Evolutionary conservation across 768 basidiomycete genomes (phyloP).

Genomic region (Kwoniella pini): DNA sequence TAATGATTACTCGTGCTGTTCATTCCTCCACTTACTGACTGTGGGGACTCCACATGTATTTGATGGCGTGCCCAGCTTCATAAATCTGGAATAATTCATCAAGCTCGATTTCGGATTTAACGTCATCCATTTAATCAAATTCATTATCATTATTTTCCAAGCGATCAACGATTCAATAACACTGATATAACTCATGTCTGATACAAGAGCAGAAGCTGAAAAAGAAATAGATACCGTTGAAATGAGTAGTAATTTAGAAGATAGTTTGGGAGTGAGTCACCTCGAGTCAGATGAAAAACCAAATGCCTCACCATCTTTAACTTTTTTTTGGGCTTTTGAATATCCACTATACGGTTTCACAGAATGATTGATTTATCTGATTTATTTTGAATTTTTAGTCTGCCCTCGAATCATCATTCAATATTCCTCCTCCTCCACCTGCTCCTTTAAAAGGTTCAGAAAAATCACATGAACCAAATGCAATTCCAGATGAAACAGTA

Average conservation of each 20-base stretch:
- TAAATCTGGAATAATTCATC: constrained; percentile 6
- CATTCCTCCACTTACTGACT: not conserved
- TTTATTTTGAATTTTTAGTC: constrained; percentile 30
- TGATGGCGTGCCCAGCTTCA: not conserved
- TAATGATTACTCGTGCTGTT: not conserved
- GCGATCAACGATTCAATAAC: not conserved
- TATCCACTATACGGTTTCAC: too few relatives aligned
- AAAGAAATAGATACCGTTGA: constrained; percentile 34
- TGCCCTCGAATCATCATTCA: constrained; percentile 32
- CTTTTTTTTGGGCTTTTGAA: too few relatives aligned
- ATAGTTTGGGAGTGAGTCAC: constrained; percentile 58
- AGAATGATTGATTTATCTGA: too few relatives aligned
- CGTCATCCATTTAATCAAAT: constrained; percentile 4
- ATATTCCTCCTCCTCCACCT: constrained; percentile 32
- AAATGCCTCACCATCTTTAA: too few relatives aligned
- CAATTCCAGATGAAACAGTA: constrained; percentile 24
- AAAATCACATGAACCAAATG: constrained; percentile 7
- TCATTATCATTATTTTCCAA: not conserved
- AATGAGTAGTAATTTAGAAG: constrained; percentile 42
- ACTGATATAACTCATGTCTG: constrained; percentile 37
- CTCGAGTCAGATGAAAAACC: too few relatives aligned
- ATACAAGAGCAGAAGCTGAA: constrained; percentile 39
- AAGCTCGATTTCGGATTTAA: not conserved
- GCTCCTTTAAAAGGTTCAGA: constrained; percentile 46
- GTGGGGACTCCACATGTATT: constrained; percentile 1